Base-by-base conservation (phyloP, 257 asterid genomes). In the Asclepias syriaca region DNA sequence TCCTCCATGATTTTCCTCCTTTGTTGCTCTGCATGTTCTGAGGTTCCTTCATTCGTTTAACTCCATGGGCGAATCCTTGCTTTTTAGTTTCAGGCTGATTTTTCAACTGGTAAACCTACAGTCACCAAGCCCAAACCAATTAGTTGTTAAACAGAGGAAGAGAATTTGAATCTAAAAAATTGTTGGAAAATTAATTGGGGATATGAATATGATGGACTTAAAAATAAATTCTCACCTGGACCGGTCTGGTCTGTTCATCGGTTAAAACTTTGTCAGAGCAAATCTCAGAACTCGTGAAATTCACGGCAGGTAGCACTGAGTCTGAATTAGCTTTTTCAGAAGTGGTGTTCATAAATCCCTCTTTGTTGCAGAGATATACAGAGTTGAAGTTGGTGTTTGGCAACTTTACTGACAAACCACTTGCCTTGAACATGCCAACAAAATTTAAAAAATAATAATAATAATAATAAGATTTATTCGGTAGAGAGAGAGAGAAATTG, bases 101-200 rank as follows among this genome's bases (percentile, higher is more conserved):
- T 75, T 82, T 86, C 84, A 82, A 53, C 75, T 82, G 72, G 73
- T 79, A 77, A 56, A 81, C 80, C 89, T 85, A 63, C 70, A 51
- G 13, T 37, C 24, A 59, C 8, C 13, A 37, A n/a, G 8, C 29
- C n/a, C 54, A 19, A 49, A 19, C 39, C 39, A 24, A 16, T 56
- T 53, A 18, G 19, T 24, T 66, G 7, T 64, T 40, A 18, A 9
- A n/a, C 22, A 22, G 18, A 61, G 6, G 2, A 13, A 39, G 9
- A n/a, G 4, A n/a, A 21, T 40, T 40, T n/a, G n/a, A 63, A 15
- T 63, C 39, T 48, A 10, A 22, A 66, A n/a, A 16, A 22, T 15
- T 0, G 4, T n/a, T 9, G 0, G 29, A 40, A 34, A 34, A 34
- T 34, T 34, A 34, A 34, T 34, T 3, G 4, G 39, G 39, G 39